phyloP scores from a whole-genome alignment of 2,329 filamentous ascomycete species.

The Aureobasidium namibiae region DNA sequence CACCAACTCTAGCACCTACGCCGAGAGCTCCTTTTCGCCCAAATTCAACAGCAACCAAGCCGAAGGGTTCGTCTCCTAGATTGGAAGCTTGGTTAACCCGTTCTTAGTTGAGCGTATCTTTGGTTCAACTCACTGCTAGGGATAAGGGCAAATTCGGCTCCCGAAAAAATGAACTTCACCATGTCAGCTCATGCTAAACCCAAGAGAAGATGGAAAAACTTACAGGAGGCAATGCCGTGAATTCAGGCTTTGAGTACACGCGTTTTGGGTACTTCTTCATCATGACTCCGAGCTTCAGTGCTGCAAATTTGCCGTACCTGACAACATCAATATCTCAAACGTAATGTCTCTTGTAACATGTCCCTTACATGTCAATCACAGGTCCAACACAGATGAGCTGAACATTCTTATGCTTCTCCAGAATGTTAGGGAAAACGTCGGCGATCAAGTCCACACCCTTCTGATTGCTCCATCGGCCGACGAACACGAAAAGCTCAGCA shows the following conservation, averaged over 20 bases:
- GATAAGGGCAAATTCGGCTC: slow-evolving; percentile 60
- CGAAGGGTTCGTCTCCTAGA: slow-evolving; percentile 63
- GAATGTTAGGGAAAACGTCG: slow-evolving; percentile 56
- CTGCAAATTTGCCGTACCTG: slow-evolving; percentile 56
- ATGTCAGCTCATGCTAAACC: not conserved
- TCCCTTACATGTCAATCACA: slow-evolving; percentile 44
- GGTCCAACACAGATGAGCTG: slow-evolving; percentile 58
- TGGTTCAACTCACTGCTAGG: too few species aligned
- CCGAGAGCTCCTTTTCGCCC: slow-evolving; percentile 60
- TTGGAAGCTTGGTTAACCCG: too few species aligned
- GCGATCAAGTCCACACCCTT: slow-evolving; percentile 62
- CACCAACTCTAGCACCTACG: slow-evolving; percentile 55
- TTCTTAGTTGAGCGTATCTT: too few species aligned
- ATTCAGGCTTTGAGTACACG: slow-evolving; percentile 59
- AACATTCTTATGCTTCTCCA: slow-evolving; percentile 51
- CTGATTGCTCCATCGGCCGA: slow-evolving; percentile 61
- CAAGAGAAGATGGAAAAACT: not conserved
- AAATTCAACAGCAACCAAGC: slow-evolving; percentile 60
- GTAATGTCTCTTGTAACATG: too few species aligned
- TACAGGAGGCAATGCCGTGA: slow-evolving; percentile 52
- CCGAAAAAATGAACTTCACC: slow-evolving; percentile 50
- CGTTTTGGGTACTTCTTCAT: slow-evolving; percentile 58
- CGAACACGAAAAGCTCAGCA: slow-evolving; percentile 59
- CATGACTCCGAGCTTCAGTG: slow-evolving; percentile 55
- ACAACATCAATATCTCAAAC: too few species aligned